Conservation (phyloP, 2,329 filamentous ascomycete genomes). For the Claviceps monticola region DNA sequence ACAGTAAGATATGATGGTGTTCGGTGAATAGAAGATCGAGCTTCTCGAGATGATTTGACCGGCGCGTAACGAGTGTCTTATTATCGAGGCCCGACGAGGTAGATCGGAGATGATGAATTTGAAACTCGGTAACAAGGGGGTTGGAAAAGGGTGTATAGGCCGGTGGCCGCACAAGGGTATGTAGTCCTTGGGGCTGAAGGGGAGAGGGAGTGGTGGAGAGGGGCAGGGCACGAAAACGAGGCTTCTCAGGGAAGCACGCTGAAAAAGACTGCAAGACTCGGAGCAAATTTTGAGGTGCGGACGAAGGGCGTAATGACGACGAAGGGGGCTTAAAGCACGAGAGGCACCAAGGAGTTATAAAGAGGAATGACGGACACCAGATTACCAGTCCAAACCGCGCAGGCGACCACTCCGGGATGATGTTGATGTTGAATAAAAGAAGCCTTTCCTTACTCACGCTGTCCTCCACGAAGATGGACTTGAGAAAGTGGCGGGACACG, state of each 20-base stretch:
- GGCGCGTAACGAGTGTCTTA: background rate
- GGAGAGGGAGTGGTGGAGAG: background rate
- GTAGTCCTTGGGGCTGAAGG: background rate
- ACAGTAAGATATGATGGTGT: constrained; percentile 2
- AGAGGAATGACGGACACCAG: constrained; percentile 4
- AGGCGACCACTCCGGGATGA: constrained; percentile 4
- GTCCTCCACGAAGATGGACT: constrained; percentile 4
- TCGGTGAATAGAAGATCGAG: background rate
- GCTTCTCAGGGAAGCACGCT: background rate
- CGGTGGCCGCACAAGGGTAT: background rate
- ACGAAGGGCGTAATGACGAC: constrained; percentile 2
- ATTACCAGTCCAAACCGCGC: constrained; percentile 3
- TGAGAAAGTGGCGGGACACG: constrained; percentile 7
- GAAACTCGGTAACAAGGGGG: background rate
- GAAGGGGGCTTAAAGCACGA: constrained; percentile 3
- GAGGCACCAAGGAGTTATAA: constrained; percentile 2
- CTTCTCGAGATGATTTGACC: background rate
- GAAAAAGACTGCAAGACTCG: constrained; percentile 1
- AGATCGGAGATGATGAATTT: background rate
- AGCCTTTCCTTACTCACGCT: constrained; percentile 3
- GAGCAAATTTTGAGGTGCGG: constrained; percentile 3
- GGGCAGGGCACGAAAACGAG: background rate
- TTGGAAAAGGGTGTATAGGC: constrained; percentile 1
- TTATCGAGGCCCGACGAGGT: background rate
- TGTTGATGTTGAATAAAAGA: constrained; percentile 4